Base-by-base conservation (phyloP, 345 rosid genomes). In the Eucalyptus viminalis region DNA sequence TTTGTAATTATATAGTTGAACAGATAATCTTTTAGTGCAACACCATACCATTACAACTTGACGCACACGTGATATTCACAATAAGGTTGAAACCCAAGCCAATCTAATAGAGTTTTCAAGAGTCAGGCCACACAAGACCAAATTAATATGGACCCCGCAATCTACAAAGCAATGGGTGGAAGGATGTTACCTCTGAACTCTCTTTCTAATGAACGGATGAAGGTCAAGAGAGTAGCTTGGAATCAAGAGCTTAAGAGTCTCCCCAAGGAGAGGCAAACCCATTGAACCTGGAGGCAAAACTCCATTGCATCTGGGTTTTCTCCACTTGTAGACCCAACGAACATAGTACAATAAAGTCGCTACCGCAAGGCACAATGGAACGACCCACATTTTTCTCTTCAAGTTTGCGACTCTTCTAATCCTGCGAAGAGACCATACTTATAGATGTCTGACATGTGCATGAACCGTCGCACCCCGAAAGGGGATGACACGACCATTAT, bases 191-290 rank as follows among this genome's bases (percentile, higher is more conserved):
- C 89, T 88, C 6, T 80, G 51, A 44, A 89, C 49, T 56, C 92
- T 91, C 54, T 81, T 86, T 34, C 54, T 89, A 50, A 91, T 85
- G 87, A 91, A 90, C 5, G 88, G 91, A n/a, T 56, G 87, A 37
- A 91, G 21, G 58, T 90, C 92, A n/a, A 80, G 81, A 12, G 90
- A 87, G 76, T 87, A 47, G 22, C 87, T 85, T 7, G 92, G 90
- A 60, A 49, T 29, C 31, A 88, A 34, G 15, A 91, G 25, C 45
- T 90, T 65, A 69, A 91, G 80, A 58, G 90, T 88, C 86, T 91
- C 91, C 9, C 92, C 92, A 27, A 91, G 34, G 49, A 91, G 81
- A 29, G 91, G 92, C 9, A 90, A 49, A 21, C 90, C 91, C 91
- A 88, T 90, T 14, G 91, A 91, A 9, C 91, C 92, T 6, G 92